Evolutionary conservation across 1,139 yeast genomes (phyloP).

Genomic region (Lipomyces yarrowii): DNA sequence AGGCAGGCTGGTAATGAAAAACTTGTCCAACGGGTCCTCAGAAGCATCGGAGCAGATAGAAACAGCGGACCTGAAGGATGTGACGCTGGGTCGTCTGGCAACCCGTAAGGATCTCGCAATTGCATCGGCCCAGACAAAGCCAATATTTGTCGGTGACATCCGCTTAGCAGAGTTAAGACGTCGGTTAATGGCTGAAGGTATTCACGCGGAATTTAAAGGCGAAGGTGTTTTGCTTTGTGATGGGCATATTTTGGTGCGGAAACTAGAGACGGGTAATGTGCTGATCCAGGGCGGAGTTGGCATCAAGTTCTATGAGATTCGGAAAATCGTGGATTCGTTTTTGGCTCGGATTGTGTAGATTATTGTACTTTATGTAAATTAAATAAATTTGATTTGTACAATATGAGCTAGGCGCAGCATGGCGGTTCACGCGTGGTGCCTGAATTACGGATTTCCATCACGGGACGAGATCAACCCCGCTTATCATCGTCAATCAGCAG

Average conservation of each 20-base stretch:
- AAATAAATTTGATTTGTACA: background rate
- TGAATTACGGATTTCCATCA: too few species aligned
- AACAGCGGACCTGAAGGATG: constrained; percentile 14
- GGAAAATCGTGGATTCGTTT: constrained; percentile 73
- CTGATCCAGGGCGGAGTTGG: constrained; percentile 82
- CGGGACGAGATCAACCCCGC: too few species aligned
- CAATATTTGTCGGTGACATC: constrained; percentile 85
- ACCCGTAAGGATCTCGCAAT: constrained; percentile 39
- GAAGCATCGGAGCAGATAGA: constrained; percentile 24
- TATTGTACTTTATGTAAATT: background rate
- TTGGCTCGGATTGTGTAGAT: constrained; percentile 54
- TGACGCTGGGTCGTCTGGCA: constrained; percentile 38
- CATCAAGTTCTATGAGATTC: constrained; percentile 75
- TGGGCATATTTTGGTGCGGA: constrained; percentile 71
- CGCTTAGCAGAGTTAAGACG: constrained; percentile 78
- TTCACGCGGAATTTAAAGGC: constrained; percentile 85
- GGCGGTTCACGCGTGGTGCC: background rate
- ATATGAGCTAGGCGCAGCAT: background rate
- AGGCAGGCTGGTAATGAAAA: constrained; percentile 63
- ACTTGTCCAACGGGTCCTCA: constrained; percentile 36
- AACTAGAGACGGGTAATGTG: constrained; percentile 79
- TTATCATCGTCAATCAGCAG: too few species aligned
- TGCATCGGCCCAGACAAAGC: constrained; percentile 43
- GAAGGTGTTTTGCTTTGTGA: constrained; percentile 92
- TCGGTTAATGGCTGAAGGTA: constrained; percentile 58